Evolutionary conservation across 106 monocot genomes (phyloP).

Genomic region (Dioscorea alata): DNA sequence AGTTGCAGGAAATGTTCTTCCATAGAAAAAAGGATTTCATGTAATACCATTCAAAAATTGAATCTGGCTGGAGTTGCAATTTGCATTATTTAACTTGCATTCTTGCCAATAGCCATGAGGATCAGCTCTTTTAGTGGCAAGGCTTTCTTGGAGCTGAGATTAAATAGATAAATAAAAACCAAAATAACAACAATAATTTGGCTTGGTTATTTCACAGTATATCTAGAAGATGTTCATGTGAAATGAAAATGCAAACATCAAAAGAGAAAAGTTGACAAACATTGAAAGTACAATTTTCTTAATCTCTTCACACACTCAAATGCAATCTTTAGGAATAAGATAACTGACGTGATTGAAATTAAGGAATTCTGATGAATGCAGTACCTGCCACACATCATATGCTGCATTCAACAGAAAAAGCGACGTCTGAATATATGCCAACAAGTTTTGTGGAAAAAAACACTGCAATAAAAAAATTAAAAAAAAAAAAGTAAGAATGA

Average conservation of each 20-base stretch:
- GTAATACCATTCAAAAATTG: conserved; percentile 58
- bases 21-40: neutral
- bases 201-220: neutral
- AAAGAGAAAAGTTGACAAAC: neutral
- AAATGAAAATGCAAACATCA: neutral
- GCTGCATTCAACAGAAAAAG: conserved; percentile 65
- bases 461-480: conserved; percentile 44
- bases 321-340: neutral
- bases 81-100: conserved; percentile 46
- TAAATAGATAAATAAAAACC: neutral
- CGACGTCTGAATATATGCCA: conserved; percentile 38
- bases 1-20: neutral
- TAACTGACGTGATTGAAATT: neutral
- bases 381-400: conserved; percentile 78
- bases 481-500: neutral
- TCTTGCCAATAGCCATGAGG: conserved; percentile 42
- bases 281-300: neutral
- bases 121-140: conserved; percentile 49
- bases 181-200: neutral
- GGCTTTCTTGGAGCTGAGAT: conserved; percentile 46
- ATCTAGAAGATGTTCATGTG: neutral
- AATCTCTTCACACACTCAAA: neutral
- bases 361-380: neutral
- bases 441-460: conserved; percentile 60
- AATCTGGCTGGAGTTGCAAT: conserved; percentile 49